Evolutionary conservation across 495 filamentous ascomycete species (phyloP).

Genomic region (Cercophora newfieldiana): DNA sequence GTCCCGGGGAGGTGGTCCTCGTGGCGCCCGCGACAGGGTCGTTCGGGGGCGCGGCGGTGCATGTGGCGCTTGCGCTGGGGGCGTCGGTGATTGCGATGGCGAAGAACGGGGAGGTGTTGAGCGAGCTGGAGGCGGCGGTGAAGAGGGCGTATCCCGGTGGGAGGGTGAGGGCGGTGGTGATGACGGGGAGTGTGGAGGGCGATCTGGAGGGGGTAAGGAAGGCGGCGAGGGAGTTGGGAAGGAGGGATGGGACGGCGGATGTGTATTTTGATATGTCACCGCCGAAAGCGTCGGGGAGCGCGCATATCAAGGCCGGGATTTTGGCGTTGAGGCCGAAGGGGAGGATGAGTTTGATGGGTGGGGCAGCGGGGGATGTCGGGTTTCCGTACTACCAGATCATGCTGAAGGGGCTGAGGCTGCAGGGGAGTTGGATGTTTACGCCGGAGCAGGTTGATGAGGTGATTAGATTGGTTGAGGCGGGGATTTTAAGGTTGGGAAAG

Average conservation of each 20-base stretch:
- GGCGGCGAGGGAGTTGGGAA: slow-evolving; percentile 17
- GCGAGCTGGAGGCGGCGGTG: slow-evolving; percentile 22
- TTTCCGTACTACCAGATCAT: slow-evolving; percentile 34
- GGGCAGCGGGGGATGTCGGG: slow-evolving; percentile 35
- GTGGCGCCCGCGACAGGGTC: slow-evolving; percentile 51
- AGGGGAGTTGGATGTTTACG: slow-evolving; percentile 49
- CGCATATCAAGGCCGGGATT: slow-evolving; percentile 45
- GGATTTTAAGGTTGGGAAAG: slow-evolving; percentile 36
- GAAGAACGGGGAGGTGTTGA: slow-evolving; percentile 39
- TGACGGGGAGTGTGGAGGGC: slow-evolving; percentile 31
- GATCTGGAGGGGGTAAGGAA: slow-evolving; percentile 21
- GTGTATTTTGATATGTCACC: slow-evolving; percentile 50
- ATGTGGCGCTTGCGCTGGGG: slow-evolving; percentile 51
- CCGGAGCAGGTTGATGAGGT: slow-evolving; percentile 28
- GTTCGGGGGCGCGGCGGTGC: slow-evolving; percentile 48
- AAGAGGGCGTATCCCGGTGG: neutral
- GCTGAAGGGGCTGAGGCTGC: slow-evolving; percentile 36
- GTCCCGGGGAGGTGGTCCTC: slow-evolving; percentile 50
- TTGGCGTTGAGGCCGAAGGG: slow-evolving; percentile 40
- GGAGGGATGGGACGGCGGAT: slow-evolving; percentile 32
- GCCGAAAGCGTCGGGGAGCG: slow-evolving; percentile 28
- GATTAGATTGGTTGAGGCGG: slow-evolving; percentile 37
- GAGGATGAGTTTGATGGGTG: slow-evolving; percentile 49
- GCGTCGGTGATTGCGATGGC: slow-evolving; percentile 52
- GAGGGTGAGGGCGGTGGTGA: slow-evolving; percentile 44